Percentiles rank a stretch among this genome's conserved stretches.
Conservation (phyloP, 2,329 filamentous ascomycete species). For the Scedosporium minutisporum region DNA sequence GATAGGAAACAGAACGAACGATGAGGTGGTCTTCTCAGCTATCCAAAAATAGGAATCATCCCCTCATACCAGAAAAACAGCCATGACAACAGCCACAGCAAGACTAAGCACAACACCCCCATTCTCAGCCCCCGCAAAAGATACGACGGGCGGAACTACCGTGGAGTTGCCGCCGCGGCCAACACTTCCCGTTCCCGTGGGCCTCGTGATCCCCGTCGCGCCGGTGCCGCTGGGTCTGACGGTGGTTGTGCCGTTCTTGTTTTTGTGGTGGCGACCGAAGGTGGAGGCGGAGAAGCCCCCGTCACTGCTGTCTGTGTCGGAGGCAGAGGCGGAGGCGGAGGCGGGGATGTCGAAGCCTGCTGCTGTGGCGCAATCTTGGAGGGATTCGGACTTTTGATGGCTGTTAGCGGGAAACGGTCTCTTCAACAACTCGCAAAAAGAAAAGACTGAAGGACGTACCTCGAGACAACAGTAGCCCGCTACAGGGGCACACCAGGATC, state of each 20-base stretch:
- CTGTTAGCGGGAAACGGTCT: neutral
- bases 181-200: neutral
- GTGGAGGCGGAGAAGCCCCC: neutral
- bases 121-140: neutral
- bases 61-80: neutral
- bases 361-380: neutral
- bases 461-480: constrained; percentile 4
- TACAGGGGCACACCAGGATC: constrained; percentile 3
- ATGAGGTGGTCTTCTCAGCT: neutral
- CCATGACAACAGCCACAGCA: neutral
- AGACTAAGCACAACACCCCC: neutral
- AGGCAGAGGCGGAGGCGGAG: neutral
- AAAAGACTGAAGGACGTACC: neutral
- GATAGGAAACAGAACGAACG: neutral
- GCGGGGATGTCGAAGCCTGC: neutral
- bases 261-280: neutral
- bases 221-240: neutral
- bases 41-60: neutral
- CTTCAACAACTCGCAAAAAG: too few species aligned
- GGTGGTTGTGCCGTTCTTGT: neutral
- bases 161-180: neutral
- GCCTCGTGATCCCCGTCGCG: neutral
- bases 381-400: neutral
- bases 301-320: neutral
- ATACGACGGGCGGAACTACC: neutral